Percentiles rank a stretch among this genome's conserved stretches.
phyloP scores from a whole-genome alignment of 306 rosid species.

The Glycine soja region DNA sequence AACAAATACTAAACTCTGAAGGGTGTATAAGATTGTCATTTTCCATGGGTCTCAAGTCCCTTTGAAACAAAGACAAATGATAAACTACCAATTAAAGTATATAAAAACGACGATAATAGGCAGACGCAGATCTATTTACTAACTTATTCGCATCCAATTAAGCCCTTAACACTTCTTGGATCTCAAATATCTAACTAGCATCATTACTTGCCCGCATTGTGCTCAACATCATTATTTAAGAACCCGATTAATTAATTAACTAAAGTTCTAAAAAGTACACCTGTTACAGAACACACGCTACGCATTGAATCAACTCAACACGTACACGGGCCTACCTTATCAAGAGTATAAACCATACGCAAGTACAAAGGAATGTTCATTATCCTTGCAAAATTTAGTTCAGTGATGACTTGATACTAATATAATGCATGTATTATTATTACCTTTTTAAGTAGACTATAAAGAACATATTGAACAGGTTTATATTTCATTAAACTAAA shows the following conservation, averaged over 20 bases:
- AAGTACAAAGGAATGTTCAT: constrained; percentile 43
- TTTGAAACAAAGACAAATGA: constrained; percentile 30
- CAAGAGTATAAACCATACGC: constrained; percentile 15
- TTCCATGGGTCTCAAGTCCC: constrained; percentile 4
- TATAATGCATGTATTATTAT: background rate
- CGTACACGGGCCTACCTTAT: constrained; percentile 43
- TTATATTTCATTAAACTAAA: background rate
- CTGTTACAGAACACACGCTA: constrained; percentile 5
- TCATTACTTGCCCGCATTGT: constrained; percentile 44
- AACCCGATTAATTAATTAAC: background rate
- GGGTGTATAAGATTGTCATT: constrained; percentile 25
- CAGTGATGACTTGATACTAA: constrained; percentile 17
- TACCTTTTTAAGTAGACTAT: constrained; percentile 9
- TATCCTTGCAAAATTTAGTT: constrained; percentile 3
- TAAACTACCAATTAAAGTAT: constrained; percentile 1
- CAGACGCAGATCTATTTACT: background rate
- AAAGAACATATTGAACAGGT: background rate
- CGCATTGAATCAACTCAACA: constrained; percentile 31
- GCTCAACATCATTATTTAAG: constrained; percentile 48
- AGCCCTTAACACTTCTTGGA: background rate
- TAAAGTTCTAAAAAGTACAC: constrained; percentile 23
- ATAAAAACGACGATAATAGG: background rate
- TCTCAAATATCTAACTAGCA: constrained; percentile 17
- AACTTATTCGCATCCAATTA: background rate
- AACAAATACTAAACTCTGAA: constrained; percentile 17